These are phyloP conservation scores for Aegle marmelos DNA, from an alignment of 345 rosid genomes.

Conservation along the genomic window DNA sequence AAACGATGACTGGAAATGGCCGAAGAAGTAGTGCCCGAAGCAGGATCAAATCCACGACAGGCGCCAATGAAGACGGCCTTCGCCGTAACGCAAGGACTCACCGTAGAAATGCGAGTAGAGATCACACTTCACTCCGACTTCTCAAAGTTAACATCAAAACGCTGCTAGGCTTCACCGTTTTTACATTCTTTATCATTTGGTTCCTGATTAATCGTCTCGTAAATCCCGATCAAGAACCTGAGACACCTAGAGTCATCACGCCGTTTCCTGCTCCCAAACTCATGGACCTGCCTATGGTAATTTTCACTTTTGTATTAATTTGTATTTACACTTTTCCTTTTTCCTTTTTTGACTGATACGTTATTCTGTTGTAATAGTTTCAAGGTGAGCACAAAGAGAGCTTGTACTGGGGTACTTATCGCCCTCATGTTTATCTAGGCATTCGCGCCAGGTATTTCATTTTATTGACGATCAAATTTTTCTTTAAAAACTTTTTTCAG, in stretches of 20 bases:
- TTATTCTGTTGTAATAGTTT: constrained; percentile 45
- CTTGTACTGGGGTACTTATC: constrained; percentile 91
- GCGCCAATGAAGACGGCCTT: constrained; percentile 28
- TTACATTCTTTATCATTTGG: constrained; percentile 29
- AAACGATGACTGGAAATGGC: constrained; percentile 56
- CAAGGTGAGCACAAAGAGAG: constrained; percentile 82
- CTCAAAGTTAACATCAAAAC: constrained; percentile 35
- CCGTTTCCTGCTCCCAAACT: constrained; percentile 82
- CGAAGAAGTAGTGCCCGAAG: constrained; percentile 53
- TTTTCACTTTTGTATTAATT: not conserved
- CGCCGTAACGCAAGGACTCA: constrained; percentile 19
- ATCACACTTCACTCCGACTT: constrained; percentile 29
- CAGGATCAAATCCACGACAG: constrained; percentile 44
- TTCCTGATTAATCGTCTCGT: constrained; percentile 36
- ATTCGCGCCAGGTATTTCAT: constrained; percentile 67
- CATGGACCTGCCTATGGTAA: constrained; percentile 68
- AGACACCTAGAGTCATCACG: constrained; percentile 65
- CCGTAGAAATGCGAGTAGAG: constrained; percentile 26
- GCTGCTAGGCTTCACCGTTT: constrained; percentile 35
- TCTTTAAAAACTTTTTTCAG: not conserved
- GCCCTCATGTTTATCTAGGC: constrained; percentile 85
- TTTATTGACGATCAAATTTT: not conserved
- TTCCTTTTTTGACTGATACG: not conserved
- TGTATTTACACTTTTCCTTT: not conserved
- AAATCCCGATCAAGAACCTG: constrained; percentile 29